Evolutionary conservation across 2,329 filamentous ascomycete species (phyloP).

Genomic region (Aspergillus intermedius): DNA sequence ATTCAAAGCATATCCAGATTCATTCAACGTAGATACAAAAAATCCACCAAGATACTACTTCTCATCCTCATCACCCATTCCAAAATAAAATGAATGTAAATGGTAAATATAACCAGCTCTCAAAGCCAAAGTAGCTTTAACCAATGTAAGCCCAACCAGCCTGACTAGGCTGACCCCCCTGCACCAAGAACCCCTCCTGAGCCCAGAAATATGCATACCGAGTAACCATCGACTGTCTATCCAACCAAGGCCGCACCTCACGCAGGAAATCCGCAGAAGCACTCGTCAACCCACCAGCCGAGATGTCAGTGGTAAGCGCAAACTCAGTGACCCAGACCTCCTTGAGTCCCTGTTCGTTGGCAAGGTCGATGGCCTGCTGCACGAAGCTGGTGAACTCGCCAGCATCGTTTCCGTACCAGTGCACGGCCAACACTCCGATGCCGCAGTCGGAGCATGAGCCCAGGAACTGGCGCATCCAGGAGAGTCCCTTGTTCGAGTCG

Average conservation of each 20-base stretch:
- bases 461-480: slow-evolving; percentile 38
- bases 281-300: slow-evolving; percentile 12
- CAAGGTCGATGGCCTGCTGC: slow-evolving; percentile 28
- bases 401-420: slow-evolving; percentile 37
- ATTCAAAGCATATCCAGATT: too few relatives aligned
- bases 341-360: slow-evolving; percentile 25
- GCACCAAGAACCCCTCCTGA: slow-evolving; percentile 28
- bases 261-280: slow-evolving; percentile 30
- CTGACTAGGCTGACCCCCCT: slow-evolving; percentile 17
- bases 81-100: too few relatives aligned
- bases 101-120: too few relatives aligned
- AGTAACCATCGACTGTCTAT: slow-evolving; percentile 30
- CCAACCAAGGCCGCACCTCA: slow-evolving; percentile 34
- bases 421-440: slow-evolving; percentile 37
- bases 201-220: slow-evolving; percentile 40
- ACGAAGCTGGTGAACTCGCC: slow-evolving; percentile 36
- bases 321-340: slow-evolving; percentile 45
- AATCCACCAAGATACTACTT: too few relatives aligned
- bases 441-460: slow-evolving; percentile 32
- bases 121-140: background rate
- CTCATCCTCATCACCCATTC: too few relatives aligned
- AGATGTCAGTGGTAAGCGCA: slow-evolving; percentile 25
- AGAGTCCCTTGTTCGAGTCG: slow-evolving; percentile 27
- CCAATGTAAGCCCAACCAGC: slow-evolving; percentile 25
- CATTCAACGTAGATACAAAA: too few relatives aligned